Percentiles rank a stretch among this genome's conserved stretches.
Conservation (phyloP, 1,139 yeast genomes). For the Lodderomyces theae region DNA sequence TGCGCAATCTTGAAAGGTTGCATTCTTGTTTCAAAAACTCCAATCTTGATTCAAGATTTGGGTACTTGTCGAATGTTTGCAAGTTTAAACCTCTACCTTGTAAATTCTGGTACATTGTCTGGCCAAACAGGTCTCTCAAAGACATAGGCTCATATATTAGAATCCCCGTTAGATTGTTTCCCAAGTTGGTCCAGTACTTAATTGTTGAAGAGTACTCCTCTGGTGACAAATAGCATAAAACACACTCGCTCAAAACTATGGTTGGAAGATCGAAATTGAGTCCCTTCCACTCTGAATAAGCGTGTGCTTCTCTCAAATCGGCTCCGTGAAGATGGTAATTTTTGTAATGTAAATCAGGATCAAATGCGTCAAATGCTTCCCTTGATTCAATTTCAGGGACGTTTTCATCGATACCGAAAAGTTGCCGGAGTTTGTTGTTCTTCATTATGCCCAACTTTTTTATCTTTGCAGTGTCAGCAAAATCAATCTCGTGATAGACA, state of each 20-base stretch:
- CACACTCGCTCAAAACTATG: slow-evolving; percentile 81
- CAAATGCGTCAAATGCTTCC: slow-evolving; percentile 24
- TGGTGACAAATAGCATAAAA: slow-evolving; percentile 75
- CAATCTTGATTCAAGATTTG: slow-evolving; percentile 41
- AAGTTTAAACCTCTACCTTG: slow-evolving; percentile 69
- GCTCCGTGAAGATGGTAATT: slow-evolving; percentile 53
- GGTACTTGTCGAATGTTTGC: slow-evolving; percentile 46
- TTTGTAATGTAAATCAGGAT: slow-evolving; percentile 37
- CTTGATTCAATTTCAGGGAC: slow-evolving; percentile 16
- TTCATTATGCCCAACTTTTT: slow-evolving; percentile 56
- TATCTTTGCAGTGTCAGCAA: slow-evolving; percentile 55
- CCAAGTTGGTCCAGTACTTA: slow-evolving; percentile 27
- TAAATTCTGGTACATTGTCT: slow-evolving; percentile 75
- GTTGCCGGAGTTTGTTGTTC: slow-evolving; percentile 20
- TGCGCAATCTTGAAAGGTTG: slow-evolving; percentile 13
- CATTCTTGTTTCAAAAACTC: slow-evolving; percentile 28
- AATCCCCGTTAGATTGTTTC: slow-evolving; percentile 33
- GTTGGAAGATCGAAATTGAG: slow-evolving; percentile 55
- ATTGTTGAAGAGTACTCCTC: slow-evolving; percentile 54
- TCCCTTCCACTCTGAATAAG: slow-evolving; percentile 7
- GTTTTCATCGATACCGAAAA: slow-evolving; percentile 18
- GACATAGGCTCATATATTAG: slow-evolving; percentile 87
- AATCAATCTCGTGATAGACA: slow-evolving; percentile 73
- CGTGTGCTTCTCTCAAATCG: slow-evolving; percentile 47
- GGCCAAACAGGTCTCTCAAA: slow-evolving; percentile 70